phyloP scores from a whole-genome alignment of 176 grass and related monocot genomes.

The Ananas comosus region DNA sequence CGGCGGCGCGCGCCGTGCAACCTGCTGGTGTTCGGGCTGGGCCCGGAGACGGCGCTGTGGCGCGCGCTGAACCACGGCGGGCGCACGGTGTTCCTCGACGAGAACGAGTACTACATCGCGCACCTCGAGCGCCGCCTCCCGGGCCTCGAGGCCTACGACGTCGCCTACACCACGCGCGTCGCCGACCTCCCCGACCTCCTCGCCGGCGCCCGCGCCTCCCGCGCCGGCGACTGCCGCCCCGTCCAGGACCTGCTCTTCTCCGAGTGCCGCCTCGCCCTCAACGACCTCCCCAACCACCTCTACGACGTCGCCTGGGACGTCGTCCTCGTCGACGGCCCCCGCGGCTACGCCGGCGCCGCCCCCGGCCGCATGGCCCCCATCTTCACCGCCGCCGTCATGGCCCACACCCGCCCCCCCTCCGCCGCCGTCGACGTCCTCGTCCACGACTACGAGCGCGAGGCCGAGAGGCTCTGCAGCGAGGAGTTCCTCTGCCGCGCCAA shows the following conservation, averaged over 20 bases:
- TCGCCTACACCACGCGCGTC: constrained; percentile 74
- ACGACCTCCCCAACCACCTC: constrained; percentile 88
- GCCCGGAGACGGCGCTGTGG: constrained; percentile 83
- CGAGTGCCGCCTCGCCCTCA: constrained; percentile 86
- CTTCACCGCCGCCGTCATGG: constrained; percentile 76
- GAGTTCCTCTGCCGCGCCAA: constrained; percentile 89
- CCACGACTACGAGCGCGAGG: constrained; percentile 70
- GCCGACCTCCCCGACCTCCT: constrained; percentile 71
- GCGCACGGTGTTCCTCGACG: constrained; percentile 82
- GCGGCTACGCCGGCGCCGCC: constrained; percentile 55
- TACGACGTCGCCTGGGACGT: constrained; percentile 87
- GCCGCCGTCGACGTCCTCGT: constrained; percentile 64
- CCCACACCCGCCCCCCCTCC: constrained; percentile 25
- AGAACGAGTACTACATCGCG: constrained; percentile 99
- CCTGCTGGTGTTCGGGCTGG: constrained; percentile 81
- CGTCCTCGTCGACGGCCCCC: constrained; percentile 88
- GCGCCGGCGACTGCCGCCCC: constrained; percentile 60
- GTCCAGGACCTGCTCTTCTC: constrained; percentile 96
- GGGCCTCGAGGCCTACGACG: constrained; percentile 86
- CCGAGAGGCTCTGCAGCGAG: constrained; percentile 38
- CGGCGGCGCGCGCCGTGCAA: constrained; percentile 53
- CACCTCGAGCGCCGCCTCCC: constrained; percentile 67
- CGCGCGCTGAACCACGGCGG: constrained; percentile 92
- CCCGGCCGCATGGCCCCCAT: constrained; percentile 90
- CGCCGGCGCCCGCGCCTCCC: constrained; percentile 30